Percentiles rank a stretch among this genome's conserved stretches.
Conservation (phyloP, 148 eudicot species). For the Tetragonia tetragonoides region DNA sequence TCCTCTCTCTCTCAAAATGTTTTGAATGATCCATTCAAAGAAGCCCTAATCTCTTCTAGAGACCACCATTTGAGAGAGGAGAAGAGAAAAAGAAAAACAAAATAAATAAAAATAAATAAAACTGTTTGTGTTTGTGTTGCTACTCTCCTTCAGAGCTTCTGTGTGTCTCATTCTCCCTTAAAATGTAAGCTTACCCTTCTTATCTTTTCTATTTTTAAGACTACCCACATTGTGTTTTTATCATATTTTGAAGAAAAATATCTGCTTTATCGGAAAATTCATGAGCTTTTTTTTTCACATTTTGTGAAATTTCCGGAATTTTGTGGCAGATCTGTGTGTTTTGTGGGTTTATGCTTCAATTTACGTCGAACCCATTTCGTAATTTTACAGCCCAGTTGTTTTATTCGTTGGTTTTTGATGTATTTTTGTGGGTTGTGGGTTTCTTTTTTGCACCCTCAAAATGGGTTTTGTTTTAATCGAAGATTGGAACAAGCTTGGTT, state of each 20-base stretch:
- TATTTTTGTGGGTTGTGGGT: background rate
- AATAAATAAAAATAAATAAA: no score
- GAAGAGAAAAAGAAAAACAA: background rate
- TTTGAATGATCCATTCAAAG: constrained; percentile 19
- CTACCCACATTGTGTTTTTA: constrained; percentile 29
- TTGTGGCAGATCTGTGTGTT: constrained; percentile 25
- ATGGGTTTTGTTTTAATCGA: background rate
- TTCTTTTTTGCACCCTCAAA: background rate
- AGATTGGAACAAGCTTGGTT: constrained; percentile 2
- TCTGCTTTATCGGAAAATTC: background rate
- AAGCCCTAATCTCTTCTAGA: constrained; percentile 33
- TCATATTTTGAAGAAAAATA: background rate
- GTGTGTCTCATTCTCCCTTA: constrained; percentile 27
- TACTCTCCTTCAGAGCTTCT: constrained; percentile 22
- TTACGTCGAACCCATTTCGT: constrained; percentile 10
- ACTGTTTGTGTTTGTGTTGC: background rate
- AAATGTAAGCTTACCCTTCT: constrained; percentile 22
- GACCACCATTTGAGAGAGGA: constrained; percentile 8
- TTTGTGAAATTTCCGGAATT: constrained; percentile 1
- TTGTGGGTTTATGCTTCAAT: background rate
- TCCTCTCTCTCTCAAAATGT: constrained; percentile 18
- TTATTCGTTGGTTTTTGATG: background rate
- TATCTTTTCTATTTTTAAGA: background rate
- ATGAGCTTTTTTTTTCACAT: background rate
- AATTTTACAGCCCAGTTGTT: background rate